Conservation (phyloP, 2,329 filamentous ascomycete genomes). For the Ramularia endophylla region DNA sequence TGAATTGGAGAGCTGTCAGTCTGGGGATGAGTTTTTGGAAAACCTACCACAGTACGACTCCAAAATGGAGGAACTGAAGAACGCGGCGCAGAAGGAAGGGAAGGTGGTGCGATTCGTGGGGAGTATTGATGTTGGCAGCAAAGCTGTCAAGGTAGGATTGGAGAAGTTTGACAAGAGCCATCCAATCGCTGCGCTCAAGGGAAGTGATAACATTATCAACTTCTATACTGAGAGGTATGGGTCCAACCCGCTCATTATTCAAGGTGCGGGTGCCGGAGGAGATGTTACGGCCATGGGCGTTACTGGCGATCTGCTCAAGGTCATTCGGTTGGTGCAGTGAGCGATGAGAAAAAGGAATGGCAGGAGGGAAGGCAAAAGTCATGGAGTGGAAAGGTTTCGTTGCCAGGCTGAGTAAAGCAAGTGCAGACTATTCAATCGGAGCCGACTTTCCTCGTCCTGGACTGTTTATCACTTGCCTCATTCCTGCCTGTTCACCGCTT, state of each 20-base stretch:
- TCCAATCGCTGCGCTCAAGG: constrained; percentile 89
- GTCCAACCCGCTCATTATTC: constrained; percentile 82
- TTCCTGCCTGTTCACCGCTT: no score
- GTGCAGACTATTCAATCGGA: no score
- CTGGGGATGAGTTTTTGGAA: constrained; percentile 79
- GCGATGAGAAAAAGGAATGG: background rate
- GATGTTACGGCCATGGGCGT: constrained; percentile 98
- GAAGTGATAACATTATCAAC: constrained; percentile 98
- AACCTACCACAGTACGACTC: constrained; percentile 74
- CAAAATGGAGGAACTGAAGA: constrained; percentile 85
- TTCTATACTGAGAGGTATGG: constrained; percentile 97
- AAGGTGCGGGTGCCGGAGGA: constrained; percentile 85
- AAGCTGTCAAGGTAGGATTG: constrained; percentile 83
- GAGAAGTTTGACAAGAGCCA: constrained; percentile 78
- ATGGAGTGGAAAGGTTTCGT: no score
- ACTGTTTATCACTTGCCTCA: no score
- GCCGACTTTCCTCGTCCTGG: no score
- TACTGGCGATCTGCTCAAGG: constrained; percentile 86
- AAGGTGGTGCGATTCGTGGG: constrained; percentile 95
- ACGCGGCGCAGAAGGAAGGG: constrained; percentile 74
- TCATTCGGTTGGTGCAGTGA: constrained; percentile 59
- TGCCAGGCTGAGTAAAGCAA: no score
- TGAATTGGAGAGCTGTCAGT: constrained; percentile 69
- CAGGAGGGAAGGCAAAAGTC: background rate
- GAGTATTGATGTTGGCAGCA: constrained; percentile 76